These are phyloP conservation scores for Kregervanrija fluxuum DNA, from an alignment of 805 yeast genomes.

Conservation along the genomic window DNA sequence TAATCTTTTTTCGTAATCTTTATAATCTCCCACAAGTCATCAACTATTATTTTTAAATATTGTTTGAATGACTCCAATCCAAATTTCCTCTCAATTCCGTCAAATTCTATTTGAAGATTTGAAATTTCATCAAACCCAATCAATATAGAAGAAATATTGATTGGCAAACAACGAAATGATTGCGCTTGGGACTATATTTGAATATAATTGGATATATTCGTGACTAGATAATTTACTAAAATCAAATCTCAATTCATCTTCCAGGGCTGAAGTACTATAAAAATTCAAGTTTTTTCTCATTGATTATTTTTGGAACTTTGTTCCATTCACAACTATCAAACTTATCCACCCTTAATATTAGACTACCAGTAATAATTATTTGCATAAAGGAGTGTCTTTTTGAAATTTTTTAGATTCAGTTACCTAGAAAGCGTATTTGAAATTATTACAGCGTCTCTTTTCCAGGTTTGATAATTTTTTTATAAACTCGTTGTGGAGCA, in stretches of 20 bases:
- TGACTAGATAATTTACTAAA: not conserved
- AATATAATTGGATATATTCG: not conserved
- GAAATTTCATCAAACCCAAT: not conserved
- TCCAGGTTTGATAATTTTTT: conserved; percentile 1
- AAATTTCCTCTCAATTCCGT: not conserved
- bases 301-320: not conserved
- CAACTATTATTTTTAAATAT: not conserved
- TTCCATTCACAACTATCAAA: conserved; percentile 1
- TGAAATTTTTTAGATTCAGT: not conserved
- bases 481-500: conserved; percentile 2
- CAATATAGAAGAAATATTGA: not conserved
- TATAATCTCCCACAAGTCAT: not conserved
- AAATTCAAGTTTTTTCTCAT: conserved; percentile 1
- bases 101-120: not conserved
- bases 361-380: not conserved
- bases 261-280: not conserved
- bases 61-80: not conserved
- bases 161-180: not conserved
- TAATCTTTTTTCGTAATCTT: not conserved
- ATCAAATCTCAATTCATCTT: not conserved
- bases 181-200: conserved; percentile 1
- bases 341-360: not conserved
- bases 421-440: not conserved
- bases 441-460: not conserved
- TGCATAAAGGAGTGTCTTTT: not conserved